These are phyloP conservation scores for Fraxinus velutina DNA, from an alignment of 305 asterid species.

Conservation along the genomic window DNA sequence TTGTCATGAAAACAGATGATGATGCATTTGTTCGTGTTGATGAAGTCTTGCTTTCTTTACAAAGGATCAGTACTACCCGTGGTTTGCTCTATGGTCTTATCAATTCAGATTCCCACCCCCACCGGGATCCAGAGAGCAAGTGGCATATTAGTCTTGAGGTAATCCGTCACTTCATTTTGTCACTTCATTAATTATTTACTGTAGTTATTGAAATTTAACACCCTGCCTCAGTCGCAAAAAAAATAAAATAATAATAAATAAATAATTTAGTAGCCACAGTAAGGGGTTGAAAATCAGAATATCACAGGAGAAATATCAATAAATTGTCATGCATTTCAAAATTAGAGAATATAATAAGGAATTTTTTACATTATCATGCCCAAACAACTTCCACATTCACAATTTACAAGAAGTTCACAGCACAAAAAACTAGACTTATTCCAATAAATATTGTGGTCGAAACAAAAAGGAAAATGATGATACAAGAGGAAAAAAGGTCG, in stretches of 20 bases:
- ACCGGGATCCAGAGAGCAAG: constrained; percentile 75
- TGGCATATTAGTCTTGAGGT: constrained; percentile 93
- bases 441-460: not conserved
- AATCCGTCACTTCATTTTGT: constrained; percentile 22
- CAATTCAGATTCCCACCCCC: constrained; percentile 78
- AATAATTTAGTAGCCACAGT: not conserved
- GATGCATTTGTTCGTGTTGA: constrained; percentile 96
- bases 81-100: constrained; percentile 92
- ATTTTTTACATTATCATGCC: not conserved
- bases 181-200: constrained; percentile 1
- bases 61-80: constrained; percentile 38
- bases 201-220: not conserved
- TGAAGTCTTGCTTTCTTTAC: constrained; percentile 66
- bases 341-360: not conserved
- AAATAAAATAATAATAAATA: not conserved
- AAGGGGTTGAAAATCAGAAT: constrained; percentile 2
- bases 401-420: not conserved
- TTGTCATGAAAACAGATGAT: constrained; percentile 95
- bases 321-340: not conserved
- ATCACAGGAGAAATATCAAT: not conserved
- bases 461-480: not conserved
- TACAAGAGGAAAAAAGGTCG: not conserved
- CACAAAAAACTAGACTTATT: not conserved
- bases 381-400: not conserved
- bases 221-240: not conserved